Evolutionary conservation across 306 rosid species (phyloP), one percentile per base, ranked within the genome.

Genomic region (Glycine latifolia): DNA sequence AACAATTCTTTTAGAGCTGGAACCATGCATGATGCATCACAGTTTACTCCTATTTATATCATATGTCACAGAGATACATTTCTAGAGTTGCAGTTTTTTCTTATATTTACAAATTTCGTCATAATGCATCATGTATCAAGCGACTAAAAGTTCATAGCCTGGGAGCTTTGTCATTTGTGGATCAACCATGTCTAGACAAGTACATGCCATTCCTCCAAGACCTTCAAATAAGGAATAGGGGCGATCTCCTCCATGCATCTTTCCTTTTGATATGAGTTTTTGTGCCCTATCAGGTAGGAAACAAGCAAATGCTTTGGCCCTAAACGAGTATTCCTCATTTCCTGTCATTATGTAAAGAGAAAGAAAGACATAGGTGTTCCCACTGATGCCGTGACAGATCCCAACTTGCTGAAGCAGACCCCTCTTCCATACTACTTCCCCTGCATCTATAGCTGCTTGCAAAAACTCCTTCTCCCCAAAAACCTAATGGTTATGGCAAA

Each of bases 321-420:
- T 91, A 89, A 91, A 86, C 47, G 89, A 79, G 86, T 89, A 85
- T 73, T 79, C 85, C 15, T 58, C 85, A 33, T 92, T 89, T 53
- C 91, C 90, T 0, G 97, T 94, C 54, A 92, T 85, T 55, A 90
- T 82, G 81, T 90, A 91, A 33, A 94, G 93, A 7, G 97, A 87
- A 72, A 94, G 94, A 86, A 92, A 94, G 79, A 94, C 91, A 37
- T 89, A 90, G 55, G 97, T 79, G 81, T 94, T 94, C 72, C 98
- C 94, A 47, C 97, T 89, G 73, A 92, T 76, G 71, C 97, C 98
- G 52, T 94, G 98, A 35, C 97, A 94, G 12, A 94, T 73, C 49
- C 98, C 97, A 26, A 92, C 93, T 84, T 92, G 89, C 87, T 87
- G 92, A 35, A 94, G 96, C 65, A 94, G 78, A 83, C 97, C 98